Evolutionary conservation across 352 stramenopile species (phyloP), one percentile per base, ranked within the genome.

Genomic region (Pythium plurisporium): DNA sequence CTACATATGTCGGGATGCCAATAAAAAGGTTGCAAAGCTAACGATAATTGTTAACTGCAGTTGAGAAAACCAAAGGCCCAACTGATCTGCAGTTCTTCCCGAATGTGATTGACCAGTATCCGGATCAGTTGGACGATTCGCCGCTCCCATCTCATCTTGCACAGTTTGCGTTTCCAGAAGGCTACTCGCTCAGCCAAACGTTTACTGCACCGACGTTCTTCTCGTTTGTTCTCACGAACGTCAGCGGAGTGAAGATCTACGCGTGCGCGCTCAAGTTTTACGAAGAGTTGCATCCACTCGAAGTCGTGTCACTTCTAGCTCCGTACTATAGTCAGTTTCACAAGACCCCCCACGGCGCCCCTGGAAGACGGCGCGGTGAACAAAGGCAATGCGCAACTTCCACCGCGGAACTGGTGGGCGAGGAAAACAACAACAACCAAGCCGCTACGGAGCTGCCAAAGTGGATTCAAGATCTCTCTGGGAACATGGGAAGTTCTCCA

Each of bases 191-290:
- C 12, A 82, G 70, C 52, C 72, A 80, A 38, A 74, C 61, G 9
- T 90, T 90, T 47, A 25, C 64, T 3, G 54, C 74, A 1, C 84
- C 84, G 9, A 74, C 79, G 2, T 88, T 90, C 50, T 92, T 94
- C 64, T 87, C 82, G 5, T 94, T 94, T 56, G 83, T 94, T 41
- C 72, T 94, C 26, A 94, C 83, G 15, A 91, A 94, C 49, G 69
- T 91, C 8, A 88, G 67, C 38, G 84, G 84, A 1, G 65, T 88
- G 48, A 89, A 88, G 60, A 87, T 92, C 38, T 94, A 92, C 55
- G 82, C 76, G 1, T 90, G 74, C 11, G 82, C 81, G 3, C 72
- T 94, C 14, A 84, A 80, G 38, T 94, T 94, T 55, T 89, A 89
- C 50, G 84, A 94, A 57, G 78, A 92, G 44, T 61, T 94, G 0